Percentiles rank a stretch among this genome's conserved stretches.
Evolutionary conservation across 2,329 filamentous ascomycete species (phyloP).

Genomic region (Penicillium oxalicum): DNA sequence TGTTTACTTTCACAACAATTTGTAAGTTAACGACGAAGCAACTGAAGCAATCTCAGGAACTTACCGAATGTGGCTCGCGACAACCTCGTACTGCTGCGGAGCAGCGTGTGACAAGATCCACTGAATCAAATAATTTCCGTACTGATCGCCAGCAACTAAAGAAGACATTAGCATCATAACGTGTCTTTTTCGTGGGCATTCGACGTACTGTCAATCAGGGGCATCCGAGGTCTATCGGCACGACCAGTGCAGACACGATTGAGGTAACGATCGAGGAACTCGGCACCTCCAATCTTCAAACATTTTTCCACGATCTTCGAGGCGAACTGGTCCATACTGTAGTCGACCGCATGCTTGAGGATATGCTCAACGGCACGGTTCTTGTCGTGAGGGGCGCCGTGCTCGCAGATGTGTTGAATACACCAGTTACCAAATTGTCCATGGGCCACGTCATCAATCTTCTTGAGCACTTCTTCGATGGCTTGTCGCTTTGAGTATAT

Average conservation of each 20-base stretch:
- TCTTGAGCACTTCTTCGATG: slow-evolving; percentile 90
- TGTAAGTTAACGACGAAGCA: background rate
- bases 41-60: slow-evolving; percentile 1
- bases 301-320: slow-evolving; percentile 99
- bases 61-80: slow-evolving; percentile 80
- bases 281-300: slow-evolving; percentile 85
- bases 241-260: slow-evolving; percentile 90
- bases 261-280: slow-evolving; percentile 88
- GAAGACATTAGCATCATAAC: too few relatives aligned
- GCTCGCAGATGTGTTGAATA: slow-evolving; percentile 98
- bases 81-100: slow-evolving; percentile 83
- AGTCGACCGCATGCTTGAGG: slow-evolving; percentile 85
- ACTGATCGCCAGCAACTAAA: slow-evolving; percentile 85
- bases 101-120: slow-evolving; percentile 89
- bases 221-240: slow-evolving; percentile 85
- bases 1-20: slow-evolving; percentile 59
- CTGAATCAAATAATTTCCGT: slow-evolving; percentile 96
- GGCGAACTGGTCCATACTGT: slow-evolving; percentile 98
- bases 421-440: slow-evolving; percentile 99
- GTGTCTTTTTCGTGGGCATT: too few relatives aligned
- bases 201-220: slow-evolving; percentile 77
- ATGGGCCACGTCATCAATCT: slow-evolving; percentile 93
- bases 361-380: slow-evolving; percentile 93
- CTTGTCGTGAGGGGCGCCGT: slow-evolving; percentile 83
- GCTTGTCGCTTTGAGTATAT: slow-evolving; percentile 68